Evolutionary conservation across 495 filamentous ascomycete genomes (phyloP), one percentile per base, ranked within the genome.

Genomic region (Neurospora sp.): DNA sequence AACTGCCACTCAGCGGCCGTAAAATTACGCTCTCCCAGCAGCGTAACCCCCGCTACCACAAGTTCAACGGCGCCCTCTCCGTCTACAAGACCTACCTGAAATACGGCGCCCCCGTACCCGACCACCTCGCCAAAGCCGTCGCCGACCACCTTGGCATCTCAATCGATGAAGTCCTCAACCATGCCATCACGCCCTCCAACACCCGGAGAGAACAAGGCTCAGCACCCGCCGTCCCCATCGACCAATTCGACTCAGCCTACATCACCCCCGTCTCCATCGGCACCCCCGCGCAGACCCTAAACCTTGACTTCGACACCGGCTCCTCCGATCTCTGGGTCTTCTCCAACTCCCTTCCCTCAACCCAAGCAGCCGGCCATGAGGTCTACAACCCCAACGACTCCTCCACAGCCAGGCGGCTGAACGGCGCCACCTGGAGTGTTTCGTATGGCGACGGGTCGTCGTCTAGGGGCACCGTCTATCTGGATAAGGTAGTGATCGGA

Each of bases 291-390:
- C 88, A 89, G 70, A 89, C 86, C 11, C 79, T 93, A 74, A 86
- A 89, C 76, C 79, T 94, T 73, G 90, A 93, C 79, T 87, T 93
- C 77, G 92, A 94, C 78, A 93, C 92, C 48, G 92, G 92, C 11
- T 92, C 90, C 37, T 89, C 91, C 34, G 92, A 94, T 82, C 88
- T 94, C 84, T 93, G 83, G 83, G 82, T 84, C 21, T 83, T 85
- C 75, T 79, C 76, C 37, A 81, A 74, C 48, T 77, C 78, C 70
- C 76, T 77, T 2, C 74, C 77, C 5, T 17, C 54, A 2, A 43
- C 34, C 5, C 80, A 82, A 72, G 70, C 80, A 54, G 48, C 75
- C 13, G 82, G 90, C 39, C 92, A 94, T 80, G 77, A 78, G 38
- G 75, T 90, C 78, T 94, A 94, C 85, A 81, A 83, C 71, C 87